Evolutionary conservation across 352 stramenopile species (phyloP).

Genomic region (Pythium graminicola): DNA sequence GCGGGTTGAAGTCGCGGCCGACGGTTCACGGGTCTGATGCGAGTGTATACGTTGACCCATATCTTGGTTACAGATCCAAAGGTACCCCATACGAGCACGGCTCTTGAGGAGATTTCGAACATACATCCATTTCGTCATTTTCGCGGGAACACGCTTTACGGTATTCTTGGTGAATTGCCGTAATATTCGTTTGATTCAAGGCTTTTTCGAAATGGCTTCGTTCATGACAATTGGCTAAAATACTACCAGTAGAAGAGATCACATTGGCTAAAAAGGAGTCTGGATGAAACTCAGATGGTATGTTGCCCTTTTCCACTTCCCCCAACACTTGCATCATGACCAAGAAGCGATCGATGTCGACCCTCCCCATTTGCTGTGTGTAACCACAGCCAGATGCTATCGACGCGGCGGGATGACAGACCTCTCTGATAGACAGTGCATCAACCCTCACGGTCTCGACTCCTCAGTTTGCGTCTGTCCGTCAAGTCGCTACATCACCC

Average conservation of each 20-base stretch:
- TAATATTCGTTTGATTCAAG: too few relatives aligned
- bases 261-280: constrained; percentile 4
- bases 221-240: not conserved
- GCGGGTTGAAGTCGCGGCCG: constrained; percentile 12
- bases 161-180: not conserved
- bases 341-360: too few relatives aligned
- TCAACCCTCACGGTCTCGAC: not conserved
- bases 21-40: constrained; percentile 13
- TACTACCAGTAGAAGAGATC: too few relatives aligned
- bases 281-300: constrained; percentile 9
- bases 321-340: not conserved
- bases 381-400: constrained; percentile 10
- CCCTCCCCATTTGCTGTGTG: too few relatives aligned
- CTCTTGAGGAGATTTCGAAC: constrained; percentile 13
- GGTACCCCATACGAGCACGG: constrained; percentile 2
- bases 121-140: too few relatives aligned
- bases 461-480: not conserved
- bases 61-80: constrained; percentile 5
- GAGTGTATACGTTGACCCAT: constrained; percentile 3
- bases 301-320: constrained; percentile 19
- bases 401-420: not conserved
- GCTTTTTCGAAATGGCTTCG: not conserved
- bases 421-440: not conserved
- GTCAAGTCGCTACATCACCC: not conserved
- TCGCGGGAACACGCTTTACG: too few relatives aligned